A percentile compares a stretch with the other conserved stretches of the same genome.
Evolutionary conservation across 495 filamentous ascomycete species (phyloP).

Genomic region (Penicillium robsamsonii): DNA sequence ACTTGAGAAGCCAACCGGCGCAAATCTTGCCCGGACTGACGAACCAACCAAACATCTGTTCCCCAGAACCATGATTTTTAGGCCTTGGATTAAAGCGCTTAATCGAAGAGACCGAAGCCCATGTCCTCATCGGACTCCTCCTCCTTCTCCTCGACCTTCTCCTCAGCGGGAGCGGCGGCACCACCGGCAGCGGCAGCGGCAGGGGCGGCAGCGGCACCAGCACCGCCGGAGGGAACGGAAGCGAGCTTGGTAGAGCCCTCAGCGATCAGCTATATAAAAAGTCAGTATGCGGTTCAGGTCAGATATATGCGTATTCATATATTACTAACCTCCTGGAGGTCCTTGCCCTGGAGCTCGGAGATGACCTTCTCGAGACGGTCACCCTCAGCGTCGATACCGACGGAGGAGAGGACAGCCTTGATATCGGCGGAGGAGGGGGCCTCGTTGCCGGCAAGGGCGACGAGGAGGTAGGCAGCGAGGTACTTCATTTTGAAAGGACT

Average conservation of each 20-base stretch:
- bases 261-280: conserved; percentile 70
- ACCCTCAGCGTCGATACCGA: conserved; percentile 91
- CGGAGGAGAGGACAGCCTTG: conserved; percentile 86
- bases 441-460: conserved; percentile 89
- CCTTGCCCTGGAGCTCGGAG: conserved; percentile 93
- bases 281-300: conserved; percentile 19
- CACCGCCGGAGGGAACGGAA: conserved; percentile 92
- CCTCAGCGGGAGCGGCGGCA: conserved; percentile 65
- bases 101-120: conserved; percentile 99
- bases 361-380: conserved; percentile 85
- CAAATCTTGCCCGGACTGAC: conserved; percentile 33
- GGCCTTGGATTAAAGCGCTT: conserved; percentile 30
- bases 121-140: conserved; percentile 99
- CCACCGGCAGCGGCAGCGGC: conserved; percentile 65
- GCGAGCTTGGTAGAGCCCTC: conserved; percentile 92
- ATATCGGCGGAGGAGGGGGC: conserved; percentile 83
- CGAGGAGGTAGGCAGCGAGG: conserved; percentile 98
- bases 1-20: conserved; percentile 34
- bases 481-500: conserved; percentile 90
- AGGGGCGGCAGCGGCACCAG: conserved; percentile 63
- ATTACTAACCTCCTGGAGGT: conserved; percentile 80
- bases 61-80: conserved; percentile 35
- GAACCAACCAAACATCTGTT: conserved; percentile 39
- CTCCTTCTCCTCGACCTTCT: conserved; percentile 72
- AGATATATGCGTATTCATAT: background rate